Percentiles rank a stretch among this genome's conserved stretches.
phyloP scores from a whole-genome alignment of 805 yeast genomes.

The Wickerhamiella kurtzmanii region DNA sequence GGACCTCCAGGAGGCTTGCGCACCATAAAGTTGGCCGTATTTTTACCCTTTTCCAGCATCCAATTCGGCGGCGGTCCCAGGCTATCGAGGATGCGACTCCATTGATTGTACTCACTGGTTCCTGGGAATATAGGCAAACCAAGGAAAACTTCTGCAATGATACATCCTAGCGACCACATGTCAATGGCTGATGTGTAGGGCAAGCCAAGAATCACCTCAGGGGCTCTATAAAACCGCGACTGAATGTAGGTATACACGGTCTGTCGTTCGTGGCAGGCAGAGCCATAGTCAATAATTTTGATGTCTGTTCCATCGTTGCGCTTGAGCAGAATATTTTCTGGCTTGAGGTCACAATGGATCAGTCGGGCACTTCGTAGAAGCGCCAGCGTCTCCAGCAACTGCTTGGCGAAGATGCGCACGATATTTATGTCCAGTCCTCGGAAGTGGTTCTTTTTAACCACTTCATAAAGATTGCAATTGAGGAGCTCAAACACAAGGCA shows the following conservation, averaged over 20 bases:
- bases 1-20: conserved; percentile 27
- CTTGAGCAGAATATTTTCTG: conserved; percentile 78
- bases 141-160: conserved; percentile 74
- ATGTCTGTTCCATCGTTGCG: conserved; percentile 72
- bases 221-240: conserved; percentile 84
- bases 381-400: conserved; percentile 65
- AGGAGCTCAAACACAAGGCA: conserved; percentile 86
- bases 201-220: conserved; percentile 83
- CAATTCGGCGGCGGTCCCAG: conserved; percentile 80
- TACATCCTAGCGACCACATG: conserved; percentile 95
- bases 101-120: conserved; percentile 81
- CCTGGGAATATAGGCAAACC: conserved; percentile 96
- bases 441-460: conserved; percentile 84
- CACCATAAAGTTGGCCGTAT: conserved; percentile 54
- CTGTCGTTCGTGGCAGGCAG: conserved; percentile 85
- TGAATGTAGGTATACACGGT: conserved; percentile 85
- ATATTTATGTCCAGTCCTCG: conserved; percentile 74
- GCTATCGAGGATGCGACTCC: conserved; percentile 67
- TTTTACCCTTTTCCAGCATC: conserved; percentile 95
- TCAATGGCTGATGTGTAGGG: conserved; percentile 90
- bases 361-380: conserved; percentile 70
- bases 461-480: conserved; percentile 77
- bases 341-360: conserved; percentile 94
- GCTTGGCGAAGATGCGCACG: conserved; percentile 65
- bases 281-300: conserved; percentile 91